Evolutionary conservation across 202 grass and related monocot species (phyloP), one percentile per base, ranked within the genome.

Genomic region (Panicum hallii): DNA sequence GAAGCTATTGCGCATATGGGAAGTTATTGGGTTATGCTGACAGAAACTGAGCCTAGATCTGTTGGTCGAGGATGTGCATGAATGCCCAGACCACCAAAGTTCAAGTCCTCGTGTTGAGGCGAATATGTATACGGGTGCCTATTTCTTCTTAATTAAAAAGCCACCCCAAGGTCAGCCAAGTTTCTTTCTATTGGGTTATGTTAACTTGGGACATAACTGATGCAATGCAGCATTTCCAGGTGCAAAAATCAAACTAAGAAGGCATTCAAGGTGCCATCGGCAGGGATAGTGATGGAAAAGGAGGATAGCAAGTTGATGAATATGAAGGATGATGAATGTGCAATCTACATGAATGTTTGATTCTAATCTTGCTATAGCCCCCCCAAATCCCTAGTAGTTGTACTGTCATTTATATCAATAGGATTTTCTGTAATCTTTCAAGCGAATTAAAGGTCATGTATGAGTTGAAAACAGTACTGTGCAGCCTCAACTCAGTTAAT

Each of bases 1-100:
- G 14, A 63, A 55, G 16, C 15, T 49, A 50, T n/a, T 71, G 14
- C 22, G 0, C 72, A 54, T 86, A 94, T 81, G 34, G 63, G 40
- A 41, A 73, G 26, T 72, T 47, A 63, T 85, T 7, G 14, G 26
- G 6, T 75, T 22, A 46, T 38, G 36, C 36, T 38, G 36, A 4
- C 2, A 38, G 36, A 3, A 38, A 38, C 36, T 38, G 36, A 38
- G 36, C 36, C 36, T 38, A 38, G 3, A 0, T 38, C 36, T 4
- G 4, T 38, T 38, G 36, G 36, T 38, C 36, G 4, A 38, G 36
- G 36, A 3, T 38, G 36, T 38, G 36, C 36, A 38, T 38, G 36
- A 38, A 38, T 4, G 36, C 36, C 36, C 36, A 38, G 36, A 38
- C 36, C 36, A 38, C 36, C 36, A 2, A 38, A 38, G 36, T 38